These are phyloP conservation scores for Boletales sp. DNA, from an alignment of 768 basidiomycete species.

Conservation along the genomic window DNA sequence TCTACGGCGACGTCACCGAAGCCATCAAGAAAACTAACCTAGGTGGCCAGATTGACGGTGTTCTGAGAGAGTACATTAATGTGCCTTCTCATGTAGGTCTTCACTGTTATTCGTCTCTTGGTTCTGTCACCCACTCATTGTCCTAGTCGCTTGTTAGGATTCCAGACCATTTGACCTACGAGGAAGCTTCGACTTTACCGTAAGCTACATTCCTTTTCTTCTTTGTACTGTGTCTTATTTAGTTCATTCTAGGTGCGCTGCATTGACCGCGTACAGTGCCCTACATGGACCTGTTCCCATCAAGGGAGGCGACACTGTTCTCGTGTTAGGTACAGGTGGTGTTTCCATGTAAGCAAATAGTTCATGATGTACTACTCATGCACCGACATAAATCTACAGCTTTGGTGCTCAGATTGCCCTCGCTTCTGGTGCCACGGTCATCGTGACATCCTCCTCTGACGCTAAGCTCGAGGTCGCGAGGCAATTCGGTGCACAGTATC, in stretches of 20 bases:
- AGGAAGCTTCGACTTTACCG: conserved; percentile 65
- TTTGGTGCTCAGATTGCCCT: conserved; percentile 61
- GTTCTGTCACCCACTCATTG: not conserved
- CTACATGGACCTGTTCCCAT: conserved; percentile 47
- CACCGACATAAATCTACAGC: conserved; percentile 26
- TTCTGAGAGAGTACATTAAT: conserved; percentile 51
- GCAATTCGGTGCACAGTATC: conserved; percentile 48
- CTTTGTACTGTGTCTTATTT: not conserved
- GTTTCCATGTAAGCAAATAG: conserved; percentile 45
- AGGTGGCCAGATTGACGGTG: conserved; percentile 49
- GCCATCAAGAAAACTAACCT: conserved; percentile 36
- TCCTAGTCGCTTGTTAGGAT: conserved; percentile 46
- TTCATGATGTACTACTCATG: not conserved
- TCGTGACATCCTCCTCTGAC: conserved; percentile 66
- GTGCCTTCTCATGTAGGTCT: conserved; percentile 42
- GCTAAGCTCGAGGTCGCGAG: conserved; percentile 53
- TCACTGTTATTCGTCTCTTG: not conserved
- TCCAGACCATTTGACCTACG: conserved; percentile 55
- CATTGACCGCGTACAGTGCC: conserved; percentile 62
- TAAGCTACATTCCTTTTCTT: conserved; percentile 23
- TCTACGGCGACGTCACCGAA: conserved; percentile 41
- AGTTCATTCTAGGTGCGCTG: conserved; percentile 43
- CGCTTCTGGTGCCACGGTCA: conserved; percentile 59
- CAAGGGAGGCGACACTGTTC: conserved; percentile 57
- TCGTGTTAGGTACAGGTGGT: conserved; percentile 54